Percentiles rank a stretch among this genome's conserved stretches.
phyloP scores from a whole-genome alignment of 192 early-diverging fungal genomes.

The Coemansia aciculifera region DNA sequence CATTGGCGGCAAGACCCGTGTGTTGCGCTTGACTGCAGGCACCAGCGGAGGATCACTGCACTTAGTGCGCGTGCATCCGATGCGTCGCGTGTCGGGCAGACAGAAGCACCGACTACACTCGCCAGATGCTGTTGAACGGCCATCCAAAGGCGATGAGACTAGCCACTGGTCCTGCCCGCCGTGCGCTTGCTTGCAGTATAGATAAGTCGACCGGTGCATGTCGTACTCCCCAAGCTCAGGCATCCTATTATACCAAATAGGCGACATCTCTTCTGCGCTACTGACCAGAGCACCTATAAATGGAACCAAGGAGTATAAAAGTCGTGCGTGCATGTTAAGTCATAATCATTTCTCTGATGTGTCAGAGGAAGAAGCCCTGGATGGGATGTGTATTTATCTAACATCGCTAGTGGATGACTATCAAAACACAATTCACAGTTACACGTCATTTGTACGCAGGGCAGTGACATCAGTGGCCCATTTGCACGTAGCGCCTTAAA shows the following conservation, averaged over 20 bases:
- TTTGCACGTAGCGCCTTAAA: not conserved
- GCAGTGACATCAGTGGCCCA: constrained; percentile 1
- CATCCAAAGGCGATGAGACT: not conserved
- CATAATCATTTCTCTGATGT: not conserved
- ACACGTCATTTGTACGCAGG: not conserved
- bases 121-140: not conserved
- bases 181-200: constrained; percentile 45
- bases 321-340: not conserved
- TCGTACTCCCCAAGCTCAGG: constrained; percentile 13
- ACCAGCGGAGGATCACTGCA: not conserved
- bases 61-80: constrained; percentile 23
- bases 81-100: constrained; percentile 31
- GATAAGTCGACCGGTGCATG: constrained; percentile 22
- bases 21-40: not conserved
- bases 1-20: not conserved
- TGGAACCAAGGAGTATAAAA: not conserved
- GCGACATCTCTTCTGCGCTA: not conserved
- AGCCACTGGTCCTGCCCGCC: constrained; percentile 32
- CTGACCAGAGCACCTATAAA: not conserved
- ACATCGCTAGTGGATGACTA: not conserved
- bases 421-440: not conserved
- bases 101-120: constrained; percentile 40
- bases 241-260: constrained; percentile 35
- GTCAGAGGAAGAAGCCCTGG: not conserved
- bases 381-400: not conserved